phyloP scores from a whole-genome alignment of 352 stramenopile species.

The Globisporangium nodosum region DNA sequence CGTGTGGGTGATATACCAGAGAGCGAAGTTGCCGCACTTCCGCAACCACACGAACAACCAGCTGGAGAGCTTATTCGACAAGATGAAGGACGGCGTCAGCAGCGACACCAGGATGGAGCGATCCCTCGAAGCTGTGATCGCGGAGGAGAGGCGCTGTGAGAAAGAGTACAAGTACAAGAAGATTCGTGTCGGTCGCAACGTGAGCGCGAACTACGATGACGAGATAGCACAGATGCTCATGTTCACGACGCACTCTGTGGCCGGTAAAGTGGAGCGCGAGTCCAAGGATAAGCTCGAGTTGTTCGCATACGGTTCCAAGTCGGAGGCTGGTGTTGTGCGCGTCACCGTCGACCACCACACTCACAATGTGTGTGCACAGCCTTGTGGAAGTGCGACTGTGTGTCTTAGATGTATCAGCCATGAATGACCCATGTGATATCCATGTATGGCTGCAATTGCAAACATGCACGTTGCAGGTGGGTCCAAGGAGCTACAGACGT shows the following conservation, averaged over 20 bases:
- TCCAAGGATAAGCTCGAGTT: background rate
- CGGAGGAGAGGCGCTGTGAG: background rate
- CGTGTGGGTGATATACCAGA: constrained; percentile 17
- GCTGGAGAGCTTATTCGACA: constrained; percentile 23
- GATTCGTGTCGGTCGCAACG: constrained; percentile 1
- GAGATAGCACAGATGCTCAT: constrained; percentile 16
- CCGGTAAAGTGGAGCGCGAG: constrained; percentile 5
- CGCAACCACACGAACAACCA: constrained; percentile 26
- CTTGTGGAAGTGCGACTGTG: constrained; percentile 12
- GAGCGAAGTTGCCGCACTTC: constrained; percentile 16
- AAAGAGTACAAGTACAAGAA: background rate
- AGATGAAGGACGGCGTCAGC: constrained; percentile 16
- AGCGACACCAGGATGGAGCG: constrained; percentile 2
- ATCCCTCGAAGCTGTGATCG: background rate
- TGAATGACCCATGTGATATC: background rate
- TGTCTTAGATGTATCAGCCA: background rate
- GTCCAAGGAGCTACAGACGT: background rate
- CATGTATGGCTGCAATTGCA: background rate
- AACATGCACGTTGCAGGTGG: background rate
- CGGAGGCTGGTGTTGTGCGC: background rate
- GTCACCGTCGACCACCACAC: background rate
- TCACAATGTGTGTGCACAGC: background rate
- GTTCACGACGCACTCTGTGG: constrained; percentile 18
- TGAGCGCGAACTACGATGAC: constrained; percentile 14
- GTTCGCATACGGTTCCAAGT: background rate